Evolutionary conservation across 176 grass and related monocot species (phyloP), one percentile per base, ranked within the genome.

Genomic region (Zea luxurians): DNA sequence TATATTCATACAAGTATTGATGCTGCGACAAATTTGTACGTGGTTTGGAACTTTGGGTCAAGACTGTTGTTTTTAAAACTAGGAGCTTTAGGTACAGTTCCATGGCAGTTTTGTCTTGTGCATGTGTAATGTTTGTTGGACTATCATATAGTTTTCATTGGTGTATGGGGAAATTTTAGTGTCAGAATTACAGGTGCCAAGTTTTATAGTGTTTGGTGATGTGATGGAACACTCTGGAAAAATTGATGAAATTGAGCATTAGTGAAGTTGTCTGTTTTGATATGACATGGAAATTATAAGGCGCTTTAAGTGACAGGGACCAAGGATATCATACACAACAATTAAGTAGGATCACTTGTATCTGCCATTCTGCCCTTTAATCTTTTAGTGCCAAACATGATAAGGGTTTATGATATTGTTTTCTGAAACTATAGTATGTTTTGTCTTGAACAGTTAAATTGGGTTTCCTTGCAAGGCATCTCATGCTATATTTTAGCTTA

Each of bases 401-500:
- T 66, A 10, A 42, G 37, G 12, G 37, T 72, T 35, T 81, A 17
- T 4, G 50, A 54, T 80, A 79, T 57, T 18, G 46, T 70, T 58
- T 87, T 16, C 38, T 40, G n/a, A 43, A 59, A 82, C 37, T 42
- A 57, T 17, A 35, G 42, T 35, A 70, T 41, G 13, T 65, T 76
- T 4, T 27, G 27, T 67, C 64, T 72, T 3, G 43, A 61, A 18
- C 4, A 58, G 59, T 59, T 78, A 37, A 42, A 9, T 66, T 57
- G 4, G n/a, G 27, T 46, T 68, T 59, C 63, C 58, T 38, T 62
- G 54, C 41, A 62, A 54, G 83, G 44, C 3, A 27, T 27, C 27
- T 27, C 27, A 4, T 50, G 45, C 34, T 69, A 60, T 43, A 59
- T 46, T 83, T 76, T 60, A 68, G 36, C 80, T 90, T 69, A 87